A percentile compares a stretch with the other conserved stretches of the same genome.
These are phyloP conservation scores for Leishmania tropica DNA, from an alignment of 208 protist species.

Conservation along the genomic window DNA sequence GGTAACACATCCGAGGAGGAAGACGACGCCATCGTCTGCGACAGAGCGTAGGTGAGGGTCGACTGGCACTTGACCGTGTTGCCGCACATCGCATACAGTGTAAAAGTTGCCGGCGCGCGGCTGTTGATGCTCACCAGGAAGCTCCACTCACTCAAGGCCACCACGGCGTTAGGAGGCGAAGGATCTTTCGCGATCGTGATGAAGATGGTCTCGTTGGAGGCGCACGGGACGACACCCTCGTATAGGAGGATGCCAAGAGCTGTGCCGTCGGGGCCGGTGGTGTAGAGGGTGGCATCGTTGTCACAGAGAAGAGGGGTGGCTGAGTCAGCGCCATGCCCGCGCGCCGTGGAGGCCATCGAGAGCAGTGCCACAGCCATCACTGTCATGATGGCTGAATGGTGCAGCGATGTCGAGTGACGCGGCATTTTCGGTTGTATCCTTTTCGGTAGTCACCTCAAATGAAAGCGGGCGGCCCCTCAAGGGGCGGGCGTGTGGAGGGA, in stretches of 20 bases:
- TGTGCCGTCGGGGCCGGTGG: neutral
- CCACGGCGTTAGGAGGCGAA: slow-evolving; percentile 15
- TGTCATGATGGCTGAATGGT: neutral
- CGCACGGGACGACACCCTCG: slow-evolving; percentile 16
- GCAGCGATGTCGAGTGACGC: neutral
- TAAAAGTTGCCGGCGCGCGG: slow-evolving; percentile 30
- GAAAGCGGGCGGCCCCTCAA: neutral
- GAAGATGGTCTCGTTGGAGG: neutral
- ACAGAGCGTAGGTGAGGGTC: neutral
- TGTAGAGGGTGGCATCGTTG: slow-evolving; percentile 1
- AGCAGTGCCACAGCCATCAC: slow-evolving; percentile 19
- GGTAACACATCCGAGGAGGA: neutral
- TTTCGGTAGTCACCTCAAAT: neutral
- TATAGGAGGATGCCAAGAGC: slow-evolving; percentile 4
- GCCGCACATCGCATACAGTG: slow-evolving; percentile 44
- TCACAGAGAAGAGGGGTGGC: slow-evolving; percentile 16
- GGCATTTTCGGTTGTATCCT: neutral
- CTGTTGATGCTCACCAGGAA: slow-evolving; percentile 36
- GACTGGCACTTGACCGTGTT: slow-evolving; percentile 42
- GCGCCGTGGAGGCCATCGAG: slow-evolving; percentile 13
- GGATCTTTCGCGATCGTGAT: slow-evolving; percentile 21
- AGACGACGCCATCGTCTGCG: neutral
- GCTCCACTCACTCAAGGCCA: slow-evolving; percentile 41
- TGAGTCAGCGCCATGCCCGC: slow-evolving; percentile 5
- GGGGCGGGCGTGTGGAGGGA: neutral